These are phyloP conservation scores for Actinidia polygama DNA, from an alignment of 179 eudicot genomes.

Conservation along the genomic window DNA sequence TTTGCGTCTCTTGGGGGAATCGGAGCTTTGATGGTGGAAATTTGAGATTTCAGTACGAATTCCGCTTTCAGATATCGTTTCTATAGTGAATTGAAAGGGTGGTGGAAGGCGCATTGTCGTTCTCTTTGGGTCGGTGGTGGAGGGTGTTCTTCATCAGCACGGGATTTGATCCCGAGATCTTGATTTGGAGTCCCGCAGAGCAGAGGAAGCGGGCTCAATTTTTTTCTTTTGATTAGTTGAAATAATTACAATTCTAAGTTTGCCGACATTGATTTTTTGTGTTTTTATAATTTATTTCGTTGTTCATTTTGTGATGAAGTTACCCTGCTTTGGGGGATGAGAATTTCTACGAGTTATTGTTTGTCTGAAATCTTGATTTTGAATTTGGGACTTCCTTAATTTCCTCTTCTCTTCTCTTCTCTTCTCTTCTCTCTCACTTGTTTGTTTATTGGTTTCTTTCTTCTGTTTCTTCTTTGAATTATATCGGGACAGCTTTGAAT, in stretches of 20 bases:
- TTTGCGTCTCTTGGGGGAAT: not conserved
- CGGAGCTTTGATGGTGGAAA: conserved; percentile 27
- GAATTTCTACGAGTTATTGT: no score
- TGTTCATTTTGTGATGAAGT: no score
- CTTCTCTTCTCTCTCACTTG: no score
- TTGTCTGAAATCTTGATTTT: no score
- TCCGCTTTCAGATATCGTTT: not conserved
- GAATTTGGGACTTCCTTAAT: no score
- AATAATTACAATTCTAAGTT: no score
- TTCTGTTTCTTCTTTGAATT: no score
- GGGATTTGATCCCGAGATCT: not conserved
- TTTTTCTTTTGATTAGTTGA: not conserved
- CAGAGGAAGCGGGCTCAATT: conserved; percentile 8
- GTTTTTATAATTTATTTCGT: no score
- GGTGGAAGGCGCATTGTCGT: conserved; percentile 53
- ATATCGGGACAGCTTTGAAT: not conserved
- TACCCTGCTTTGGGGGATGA: no score
- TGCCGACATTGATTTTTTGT: no score
- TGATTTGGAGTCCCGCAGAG: conserved; percentile 18
- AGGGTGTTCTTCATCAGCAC: conserved; percentile 17
- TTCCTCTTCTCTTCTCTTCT: no score
- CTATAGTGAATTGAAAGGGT: conserved; percentile 35
- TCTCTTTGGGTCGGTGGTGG: not conserved
- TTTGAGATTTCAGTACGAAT: conserved; percentile 28
- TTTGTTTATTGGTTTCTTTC: no score